A percentile compares a stretch with the other conserved stretches of the same genome.
These are phyloP conservation scores for Backusella psychrophila DNA, from an alignment of 192 early-diverging fungal genomes.

Conservation along the genomic window DNA sequence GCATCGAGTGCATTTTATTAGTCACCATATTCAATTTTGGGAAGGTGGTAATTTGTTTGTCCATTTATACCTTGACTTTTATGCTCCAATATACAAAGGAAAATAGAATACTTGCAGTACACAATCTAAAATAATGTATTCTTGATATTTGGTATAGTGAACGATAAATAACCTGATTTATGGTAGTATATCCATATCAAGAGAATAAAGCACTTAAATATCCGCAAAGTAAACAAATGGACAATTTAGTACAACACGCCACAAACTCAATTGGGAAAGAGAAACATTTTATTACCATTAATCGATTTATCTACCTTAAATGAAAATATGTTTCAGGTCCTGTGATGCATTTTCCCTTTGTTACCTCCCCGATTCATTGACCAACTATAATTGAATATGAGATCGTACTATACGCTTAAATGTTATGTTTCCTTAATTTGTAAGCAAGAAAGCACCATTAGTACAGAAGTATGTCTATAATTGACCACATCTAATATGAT, in stretches of 20 bases:
- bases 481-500: background rate
- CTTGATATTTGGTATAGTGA: background rate
- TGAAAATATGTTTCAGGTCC: background rate
- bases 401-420: background rate
- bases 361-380: background rate
- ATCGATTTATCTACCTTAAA: background rate
- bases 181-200: background rate
- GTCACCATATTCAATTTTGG: background rate
- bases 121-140: background rate
- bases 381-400: background rate
- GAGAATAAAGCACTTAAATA: background rate
- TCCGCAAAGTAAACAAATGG: background rate
- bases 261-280: background rate
- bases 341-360: background rate
- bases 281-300: background rate
- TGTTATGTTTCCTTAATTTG: background rate
- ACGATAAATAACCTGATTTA: background rate
- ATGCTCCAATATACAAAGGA: background rate
- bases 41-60: background rate
- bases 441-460: background rate
- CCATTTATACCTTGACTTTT: no score
- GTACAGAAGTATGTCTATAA: background rate
- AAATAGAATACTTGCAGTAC: background rate
- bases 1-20: background rate
- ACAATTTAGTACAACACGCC: conserved; percentile 4